Conservation (phyloP, 768 basidiomycete species). For the Lyophyllum semitale region DNA sequence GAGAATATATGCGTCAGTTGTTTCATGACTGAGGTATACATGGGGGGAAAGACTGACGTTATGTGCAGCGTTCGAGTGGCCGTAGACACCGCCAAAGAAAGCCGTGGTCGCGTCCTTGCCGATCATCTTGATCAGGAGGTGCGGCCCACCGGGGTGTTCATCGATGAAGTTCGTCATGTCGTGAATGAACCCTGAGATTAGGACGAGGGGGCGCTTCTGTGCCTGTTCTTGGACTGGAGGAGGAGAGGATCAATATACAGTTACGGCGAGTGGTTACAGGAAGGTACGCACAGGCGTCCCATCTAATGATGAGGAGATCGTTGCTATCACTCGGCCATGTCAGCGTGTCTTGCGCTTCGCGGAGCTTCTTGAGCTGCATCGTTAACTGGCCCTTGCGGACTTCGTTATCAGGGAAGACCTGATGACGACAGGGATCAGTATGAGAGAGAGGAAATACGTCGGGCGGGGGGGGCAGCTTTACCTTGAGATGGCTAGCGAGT, state of each 20-base stretch:
- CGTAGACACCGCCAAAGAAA: slow-evolving; percentile 92
- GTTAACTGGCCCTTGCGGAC: slow-evolving; percentile 88
- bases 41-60: slow-evolving; percentile 50
- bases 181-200: slow-evolving; percentile 92
- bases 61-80: slow-evolving; percentile 87
- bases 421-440: not conserved
- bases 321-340: slow-evolving; percentile 78
- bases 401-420: slow-evolving; percentile 58
- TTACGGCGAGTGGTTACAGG: not conserved
- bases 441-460: not conserved
- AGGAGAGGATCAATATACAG: slow-evolving; percentile 4
- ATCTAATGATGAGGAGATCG: slow-evolving; percentile 79
- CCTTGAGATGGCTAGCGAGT: slow-evolving; percentile 72
- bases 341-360: slow-evolving; percentile 73
- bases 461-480: slow-evolving; percentile 17
- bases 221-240: slow-evolving; percentile 75
- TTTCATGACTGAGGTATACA: not conserved
- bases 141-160: slow-evolving; percentile 90
- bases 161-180: slow-evolving; percentile 84
- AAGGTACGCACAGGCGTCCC: slow-evolving; percentile 75
- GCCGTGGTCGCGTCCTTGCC: slow-evolving; percentile 92
- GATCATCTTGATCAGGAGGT: slow-evolving; percentile 80
- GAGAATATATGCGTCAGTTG: slow-evolving; percentile 8
- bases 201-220: slow-evolving; percentile 76
- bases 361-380: slow-evolving; percentile 89